Evolutionary conservation across 768 basidiomycete genomes (phyloP).

Genomic region (Naganishia vaughanmartiniae): DNA sequence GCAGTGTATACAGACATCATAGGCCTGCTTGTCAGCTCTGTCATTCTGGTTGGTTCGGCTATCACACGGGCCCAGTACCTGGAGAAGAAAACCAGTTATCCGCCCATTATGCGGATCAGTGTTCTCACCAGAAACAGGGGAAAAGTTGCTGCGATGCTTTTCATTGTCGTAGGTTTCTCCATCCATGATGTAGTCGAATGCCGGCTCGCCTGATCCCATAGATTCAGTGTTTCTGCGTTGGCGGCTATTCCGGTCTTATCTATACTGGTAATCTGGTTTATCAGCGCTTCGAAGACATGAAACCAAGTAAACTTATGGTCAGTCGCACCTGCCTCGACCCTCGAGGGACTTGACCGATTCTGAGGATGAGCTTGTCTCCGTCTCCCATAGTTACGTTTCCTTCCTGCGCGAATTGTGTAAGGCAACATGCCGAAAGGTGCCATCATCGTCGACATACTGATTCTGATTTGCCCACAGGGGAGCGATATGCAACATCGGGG

Average conservation of each 20-base stretch:
- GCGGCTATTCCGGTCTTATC: conserved; percentile 28
- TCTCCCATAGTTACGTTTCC: conserved; percentile 1
- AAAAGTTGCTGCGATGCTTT: conserved; percentile 30
- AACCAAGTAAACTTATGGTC: conserved; percentile 31
- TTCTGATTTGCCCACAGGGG: not conserved
- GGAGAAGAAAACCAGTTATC: conserved; percentile 51
- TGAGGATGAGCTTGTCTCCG: not conserved
- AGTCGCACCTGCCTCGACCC: not conserved
- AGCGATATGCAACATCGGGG: conserved; percentile 19
- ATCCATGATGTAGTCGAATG: not conserved
- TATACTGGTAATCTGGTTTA: conserved; percentile 37
- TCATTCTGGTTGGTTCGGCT: conserved; percentile 63
- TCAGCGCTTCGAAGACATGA: conserved; percentile 36
- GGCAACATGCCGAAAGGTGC: not conserved
- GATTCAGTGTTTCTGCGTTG: conserved; percentile 11
- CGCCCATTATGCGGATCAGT: conserved; percentile 37
- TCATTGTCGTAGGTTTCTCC: conserved; percentile 7
- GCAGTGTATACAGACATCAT: conserved; percentile 61
- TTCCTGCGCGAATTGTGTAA: conserved; percentile 7
- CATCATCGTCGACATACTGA: not conserved
- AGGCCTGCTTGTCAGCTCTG: conserved; percentile 61
- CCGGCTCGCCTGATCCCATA: too few species aligned
- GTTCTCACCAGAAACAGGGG: conserved; percentile 35
- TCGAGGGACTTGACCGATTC: not conserved
- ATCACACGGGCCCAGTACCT: conserved; percentile 64